Conservation (phyloP, 208 protist species). For the Entamoeba moshkovskii region DNA sequence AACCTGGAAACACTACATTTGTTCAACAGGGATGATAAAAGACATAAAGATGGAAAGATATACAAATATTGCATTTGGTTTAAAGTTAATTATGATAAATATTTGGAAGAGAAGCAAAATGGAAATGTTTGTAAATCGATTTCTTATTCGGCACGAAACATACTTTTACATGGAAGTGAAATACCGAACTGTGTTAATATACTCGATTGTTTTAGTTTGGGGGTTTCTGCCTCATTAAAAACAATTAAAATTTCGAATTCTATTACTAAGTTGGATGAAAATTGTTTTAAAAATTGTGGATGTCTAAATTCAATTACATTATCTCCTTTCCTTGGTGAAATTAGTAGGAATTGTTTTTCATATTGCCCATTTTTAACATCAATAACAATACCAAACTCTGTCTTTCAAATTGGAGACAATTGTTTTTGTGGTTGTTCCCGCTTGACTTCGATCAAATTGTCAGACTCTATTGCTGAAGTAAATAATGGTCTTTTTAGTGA, state of each 20-base stretch:
- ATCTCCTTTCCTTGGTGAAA: neutral
- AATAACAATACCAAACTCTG: neutral
- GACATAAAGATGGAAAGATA: neutral
- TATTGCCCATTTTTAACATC: no score
- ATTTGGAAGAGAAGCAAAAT: neutral
- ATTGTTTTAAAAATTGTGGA: neutral
- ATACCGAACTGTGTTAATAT: neutral
- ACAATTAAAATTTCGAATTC: neutral
- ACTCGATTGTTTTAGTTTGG: neutral
- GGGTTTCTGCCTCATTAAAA: neutral
- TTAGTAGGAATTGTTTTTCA: no score
- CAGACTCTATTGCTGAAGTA: neutral
- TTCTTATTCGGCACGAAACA: neutral
- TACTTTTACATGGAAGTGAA: neutral
- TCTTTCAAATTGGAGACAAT: neutral
- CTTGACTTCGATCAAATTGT: neutral
- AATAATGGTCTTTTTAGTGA: neutral
- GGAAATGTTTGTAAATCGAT: neutral
- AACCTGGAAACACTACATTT: neutral
- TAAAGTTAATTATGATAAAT: neutral
- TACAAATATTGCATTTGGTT: neutral
- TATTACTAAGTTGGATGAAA: neutral
- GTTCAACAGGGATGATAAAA: neutral
- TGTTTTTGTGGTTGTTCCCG: neutral
- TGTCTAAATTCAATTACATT: neutral